A percentile compares a stretch with the other conserved stretches of the same genome.
These are phyloP conservation scores for Puccinia coronata DNA, from an alignment of 1,284 basidiomycete species.

Conservation along the genomic window DNA sequence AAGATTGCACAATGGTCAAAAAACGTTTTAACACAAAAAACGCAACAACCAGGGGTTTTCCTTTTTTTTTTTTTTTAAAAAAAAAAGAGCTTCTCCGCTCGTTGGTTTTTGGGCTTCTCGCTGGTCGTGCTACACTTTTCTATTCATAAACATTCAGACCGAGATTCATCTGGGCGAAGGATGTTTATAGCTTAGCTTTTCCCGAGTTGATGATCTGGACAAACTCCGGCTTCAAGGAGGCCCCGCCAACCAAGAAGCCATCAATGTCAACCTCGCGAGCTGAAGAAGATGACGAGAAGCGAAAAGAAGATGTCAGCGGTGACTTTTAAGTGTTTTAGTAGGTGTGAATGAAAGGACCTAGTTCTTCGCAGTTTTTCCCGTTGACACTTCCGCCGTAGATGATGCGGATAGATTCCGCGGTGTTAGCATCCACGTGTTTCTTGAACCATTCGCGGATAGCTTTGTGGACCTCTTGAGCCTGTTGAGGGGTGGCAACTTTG, in stretches of 20 bases:
- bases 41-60: too few species aligned
- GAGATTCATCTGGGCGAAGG: too few species aligned
- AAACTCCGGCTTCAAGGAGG: constrained; percentile 89
- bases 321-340: neutral
- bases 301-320: neutral
- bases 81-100: too few species aligned
- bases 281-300: constrained; percentile 59
- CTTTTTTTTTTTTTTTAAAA: too few species aligned
- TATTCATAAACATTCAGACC: too few species aligned
- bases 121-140: too few species aligned
- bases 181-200: constrained; percentile 46
- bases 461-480: constrained; percentile 87
- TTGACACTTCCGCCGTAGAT: constrained; percentile 96
- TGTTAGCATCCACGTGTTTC: constrained; percentile 68
- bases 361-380: constrained; percentile 80
- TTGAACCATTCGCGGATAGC: constrained; percentile 78
- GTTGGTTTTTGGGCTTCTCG: too few species aligned
- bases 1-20: too few species aligned
- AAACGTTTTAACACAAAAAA: too few species aligned
- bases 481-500: constrained; percentile 81
- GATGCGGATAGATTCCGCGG: constrained; percentile 77
- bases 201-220: constrained; percentile 53
- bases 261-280: constrained; percentile 81
- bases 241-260: constrained; percentile 98
- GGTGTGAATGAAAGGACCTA: constrained; percentile 63